Conservation (phyloP, 2,329 filamentous ascomycete species). For the Stagonosporopsis vannaccii region DNA sequence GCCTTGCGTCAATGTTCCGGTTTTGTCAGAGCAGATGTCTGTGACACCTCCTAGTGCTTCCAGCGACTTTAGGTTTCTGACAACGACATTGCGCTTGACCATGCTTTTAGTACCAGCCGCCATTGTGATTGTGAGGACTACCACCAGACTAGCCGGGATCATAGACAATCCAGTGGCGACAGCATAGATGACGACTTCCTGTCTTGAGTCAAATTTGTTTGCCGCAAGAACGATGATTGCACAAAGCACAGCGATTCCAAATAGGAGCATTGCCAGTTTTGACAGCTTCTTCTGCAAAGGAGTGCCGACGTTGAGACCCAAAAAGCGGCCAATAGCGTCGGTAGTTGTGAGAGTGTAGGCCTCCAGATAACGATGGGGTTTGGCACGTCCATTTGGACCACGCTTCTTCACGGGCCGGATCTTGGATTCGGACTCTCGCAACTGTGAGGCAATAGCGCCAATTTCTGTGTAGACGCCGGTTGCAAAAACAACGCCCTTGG, state of each 20-base stretch:
- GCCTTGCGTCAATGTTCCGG: constrained; percentile 48
- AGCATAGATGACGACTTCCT: constrained; percentile 52
- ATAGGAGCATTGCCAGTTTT: constrained; percentile 42
- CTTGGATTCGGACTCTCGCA: constrained; percentile 60
- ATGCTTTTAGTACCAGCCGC: constrained; percentile 48
- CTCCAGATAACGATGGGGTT: constrained; percentile 54
- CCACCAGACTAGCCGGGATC: constrained; percentile 49
- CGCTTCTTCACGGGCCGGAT: constrained; percentile 55
- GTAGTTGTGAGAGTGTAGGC: constrained; percentile 60
- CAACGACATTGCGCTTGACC: constrained; percentile 48
- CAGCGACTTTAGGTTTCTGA: constrained; percentile 45
- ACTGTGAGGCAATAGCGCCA: constrained; percentile 73
- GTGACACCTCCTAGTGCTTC: constrained; percentile 48
- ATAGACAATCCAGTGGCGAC: constrained; percentile 50
- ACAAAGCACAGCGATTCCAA: constrained; percentile 48
- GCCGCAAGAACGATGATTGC: constrained; percentile 52
- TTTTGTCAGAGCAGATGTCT: constrained; percentile 49
- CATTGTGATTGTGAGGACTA: constrained; percentile 51
- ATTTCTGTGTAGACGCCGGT: constrained; percentile 77
- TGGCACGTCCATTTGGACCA: constrained; percentile 44
- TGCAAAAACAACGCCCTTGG: constrained; percentile 70
- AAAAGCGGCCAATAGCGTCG: constrained; percentile 47
- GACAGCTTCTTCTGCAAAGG: constrained; percentile 50
- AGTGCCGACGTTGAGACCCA: constrained; percentile 52
- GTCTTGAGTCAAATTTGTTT: constrained; percentile 48